Base-by-base conservation (phyloP, 208 protist species). In the Strigomonas culicis region DNA sequence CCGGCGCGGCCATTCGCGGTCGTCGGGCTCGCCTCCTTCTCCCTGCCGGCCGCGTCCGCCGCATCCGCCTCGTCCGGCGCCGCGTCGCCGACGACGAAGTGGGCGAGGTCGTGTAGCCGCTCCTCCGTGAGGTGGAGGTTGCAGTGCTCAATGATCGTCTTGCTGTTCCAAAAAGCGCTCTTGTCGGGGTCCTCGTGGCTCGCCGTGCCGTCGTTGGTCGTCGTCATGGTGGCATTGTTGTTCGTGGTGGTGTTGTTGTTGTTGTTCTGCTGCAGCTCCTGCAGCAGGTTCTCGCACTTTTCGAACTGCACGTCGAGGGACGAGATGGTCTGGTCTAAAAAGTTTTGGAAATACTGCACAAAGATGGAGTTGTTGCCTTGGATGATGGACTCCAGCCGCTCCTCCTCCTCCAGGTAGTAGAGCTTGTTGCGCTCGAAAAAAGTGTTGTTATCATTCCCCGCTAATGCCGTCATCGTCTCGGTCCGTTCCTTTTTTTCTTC, bases 351-450 rank as follows among this genome's bases (percentile, higher is more conserved):
- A 10, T 78, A 72, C 49, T 77, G 76, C 21, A 82, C 63, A 63
- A 93, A 55, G 17, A 55, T 30, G 25, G 17, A 93, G 36, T 67
- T 74, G 15, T 79, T 77, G 50, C 88, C 74, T 52, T 75, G 75
- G 39, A 90, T 65, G 49, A 92, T 81, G 31, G 27, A 15, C 52
- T 92, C 73, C 43, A 95, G 78, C 64, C 87, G 88, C 34, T 82
- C 76, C 74, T 95, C 86, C 66, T 95, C 90, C 25, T 92, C 81
- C 15, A 92, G 47, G 72, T 92, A 95, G 17, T 86, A 65, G 59
- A 80, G 79, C 79, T 89, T 91, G 73, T 90, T 92, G 67, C 86
- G 83, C 76, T 93, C 84, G 68, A 95, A 95, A 19, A 79, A 13
- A 13, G 75, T 75, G 72, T 82, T 90, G 10, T 34, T 58, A 30